Evolutionary conservation across 169 alveolate genomes (phyloP), one percentile per base, ranked within the genome.

Genomic region (Plasmodium vivax): DNA sequence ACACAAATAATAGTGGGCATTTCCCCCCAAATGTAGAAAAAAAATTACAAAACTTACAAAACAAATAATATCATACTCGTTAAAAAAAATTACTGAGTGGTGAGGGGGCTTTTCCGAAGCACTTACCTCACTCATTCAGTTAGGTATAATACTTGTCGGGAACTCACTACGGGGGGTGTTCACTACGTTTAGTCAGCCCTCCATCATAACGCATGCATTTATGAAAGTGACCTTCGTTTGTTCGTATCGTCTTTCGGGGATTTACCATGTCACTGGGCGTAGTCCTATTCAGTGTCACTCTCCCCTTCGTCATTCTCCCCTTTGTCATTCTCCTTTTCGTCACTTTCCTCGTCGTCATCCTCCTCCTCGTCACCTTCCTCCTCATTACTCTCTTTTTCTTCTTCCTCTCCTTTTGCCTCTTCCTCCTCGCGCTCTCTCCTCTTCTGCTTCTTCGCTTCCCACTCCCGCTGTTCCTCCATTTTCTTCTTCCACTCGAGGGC

Each of bases 401-500:
- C 68, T 9, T 84, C 56, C 38, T 41, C 82, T n/a, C 8, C 94
- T 4, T 71, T 30, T 9, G 58, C 56, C 38, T 41, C 68, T n/a
- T 68, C 72, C 19, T n/a, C 74, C 36, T 16, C 94, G 30, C 36
- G 6, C 0, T 92, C 82, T 34, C 19, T 84, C 19, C 34, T 43
- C 45, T 58, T 73, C 51, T 62, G 38, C 19, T 38, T 62, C 45
- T 91, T 88, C 32, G 23, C 83, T 23, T 92, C 30, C 32, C 45
- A 14, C 45, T 34, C 79, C 51, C 81, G 71, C 68, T 34, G 30
- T 36, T 91, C 38, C 45, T 83, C 95, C 95, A 92, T 84, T 54
- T 56, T 75, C 56, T 92, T 92, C 23, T 83, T 84, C 93, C 93
- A 83, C 34, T 84, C 95, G 54, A 84, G 45, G 30, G 93, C 95